Evolutionary conservation across 345 rosid genomes (phyloP).

Genomic region (Eucalyptus regnans): DNA sequence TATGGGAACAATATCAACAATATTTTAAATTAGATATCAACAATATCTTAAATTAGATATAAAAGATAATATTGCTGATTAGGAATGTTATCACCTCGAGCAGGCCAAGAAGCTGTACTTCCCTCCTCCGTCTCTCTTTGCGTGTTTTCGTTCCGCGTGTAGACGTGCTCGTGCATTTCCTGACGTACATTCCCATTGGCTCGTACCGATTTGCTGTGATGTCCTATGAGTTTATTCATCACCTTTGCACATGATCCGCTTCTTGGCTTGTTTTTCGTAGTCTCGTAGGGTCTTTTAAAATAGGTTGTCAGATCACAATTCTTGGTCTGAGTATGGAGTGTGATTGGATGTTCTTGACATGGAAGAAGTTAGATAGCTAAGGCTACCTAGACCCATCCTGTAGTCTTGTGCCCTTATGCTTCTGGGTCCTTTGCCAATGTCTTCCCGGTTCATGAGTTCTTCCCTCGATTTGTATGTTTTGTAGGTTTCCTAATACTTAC

Average conservation of each 20-base stretch:
- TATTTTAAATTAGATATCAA: too few species aligned
- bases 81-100: conserved; percentile 13
- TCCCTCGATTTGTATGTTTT: background rate
- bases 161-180: background rate
- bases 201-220: background rate
- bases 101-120: conserved; percentile 80
- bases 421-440: background rate
- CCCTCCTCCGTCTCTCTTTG: background rate
- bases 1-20: too few species aligned
- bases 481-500: conserved; percentile 66
- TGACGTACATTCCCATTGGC: background rate
- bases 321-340: background rate
- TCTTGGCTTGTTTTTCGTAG: background rate
- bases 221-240: background rate
- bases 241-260: background rate
- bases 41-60: too few species aligned
- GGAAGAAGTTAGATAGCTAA: background rate
- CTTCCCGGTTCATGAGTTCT: background rate
- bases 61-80: too few species aligned
- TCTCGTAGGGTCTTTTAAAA: background rate
- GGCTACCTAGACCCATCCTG: background rate
- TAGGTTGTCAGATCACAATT: background rate
- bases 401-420: background rate
- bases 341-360: background rate
- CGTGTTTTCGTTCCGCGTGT: background rate